Conservation (phyloP, 306 rosid genomes). For the Cicer arietinum region DNA sequence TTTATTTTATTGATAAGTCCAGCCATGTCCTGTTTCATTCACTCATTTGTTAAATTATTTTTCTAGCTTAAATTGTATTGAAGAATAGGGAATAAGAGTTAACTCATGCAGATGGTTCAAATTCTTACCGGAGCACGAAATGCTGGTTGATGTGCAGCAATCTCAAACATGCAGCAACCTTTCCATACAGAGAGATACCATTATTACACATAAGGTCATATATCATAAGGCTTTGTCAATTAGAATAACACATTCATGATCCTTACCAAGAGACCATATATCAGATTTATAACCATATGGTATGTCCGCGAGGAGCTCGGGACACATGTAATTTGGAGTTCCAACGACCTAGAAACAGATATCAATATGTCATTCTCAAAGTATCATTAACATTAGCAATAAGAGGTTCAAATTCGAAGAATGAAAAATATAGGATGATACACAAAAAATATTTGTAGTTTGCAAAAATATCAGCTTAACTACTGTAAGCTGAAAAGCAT, state of each 20-base stretch:
- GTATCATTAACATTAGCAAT: conserved; percentile 17
- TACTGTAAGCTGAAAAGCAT: conserved; percentile 34
- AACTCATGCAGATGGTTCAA: conserved; percentile 38
- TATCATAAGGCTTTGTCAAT: conserved; percentile 33
- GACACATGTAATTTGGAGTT: conserved; percentile 93
- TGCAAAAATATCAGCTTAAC: conserved; percentile 10
- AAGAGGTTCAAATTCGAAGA: conserved; percentile 38
- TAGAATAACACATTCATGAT: conserved; percentile 34
- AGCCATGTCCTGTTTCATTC: conserved; percentile 85
- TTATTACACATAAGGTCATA: conserved; percentile 38
- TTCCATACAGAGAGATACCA: conserved; percentile 42
- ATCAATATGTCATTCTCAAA: conserved; percentile 31
- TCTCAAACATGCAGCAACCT: conserved; percentile 98
- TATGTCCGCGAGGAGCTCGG: conserved; percentile 87
- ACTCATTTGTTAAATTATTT: conserved; percentile 29
- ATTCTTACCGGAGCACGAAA: conserved; percentile 89
- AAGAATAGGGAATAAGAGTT: conserved; percentile 35
- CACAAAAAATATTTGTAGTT: conserved; percentile 1
- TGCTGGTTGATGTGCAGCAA: conserved; percentile 90
- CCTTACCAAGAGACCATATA: conserved; percentile 96
- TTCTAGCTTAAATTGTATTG: background rate
- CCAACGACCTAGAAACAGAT: conserved; percentile 69
- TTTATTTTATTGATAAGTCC: conserved; percentile 91
- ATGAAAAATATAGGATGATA: background rate
- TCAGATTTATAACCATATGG: conserved; percentile 96